Evolutionary conservation across 1,284 basidiomycete genomes (phyloP).

Genomic region (Austroboletus rostrupii): DNA sequence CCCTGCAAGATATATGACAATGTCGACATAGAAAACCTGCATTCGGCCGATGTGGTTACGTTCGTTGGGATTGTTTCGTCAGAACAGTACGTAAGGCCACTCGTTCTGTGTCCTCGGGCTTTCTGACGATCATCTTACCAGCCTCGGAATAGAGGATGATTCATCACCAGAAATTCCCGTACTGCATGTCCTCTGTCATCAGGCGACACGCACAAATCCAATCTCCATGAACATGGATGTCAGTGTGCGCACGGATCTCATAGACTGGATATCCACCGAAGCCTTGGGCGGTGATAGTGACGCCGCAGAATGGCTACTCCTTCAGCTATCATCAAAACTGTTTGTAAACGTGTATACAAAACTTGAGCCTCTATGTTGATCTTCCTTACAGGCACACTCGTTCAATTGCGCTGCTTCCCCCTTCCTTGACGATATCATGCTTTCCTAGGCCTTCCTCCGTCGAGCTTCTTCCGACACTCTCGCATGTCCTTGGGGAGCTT

Average conservation of each 20-base stretch:
- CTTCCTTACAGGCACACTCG: slow-evolving; percentile 56
- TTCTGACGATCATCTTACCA: slow-evolving; percentile 25
- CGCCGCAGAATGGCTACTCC: slow-evolving; percentile 76
- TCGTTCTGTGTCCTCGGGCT: neutral
- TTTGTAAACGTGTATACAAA: slow-evolving; percentile 35
- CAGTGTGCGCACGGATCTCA: slow-evolving; percentile 46
- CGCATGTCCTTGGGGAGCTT: slow-evolving; percentile 51
- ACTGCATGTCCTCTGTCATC: slow-evolving; percentile 63
- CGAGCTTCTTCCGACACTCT: slow-evolving; percentile 42
- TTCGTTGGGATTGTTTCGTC: slow-evolving; percentile 69
- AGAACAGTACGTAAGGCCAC: slow-evolving; percentile 51
- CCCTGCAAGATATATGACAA: slow-evolving; percentile 53
- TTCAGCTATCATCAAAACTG: slow-evolving; percentile 65
- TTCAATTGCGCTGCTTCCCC: slow-evolving; percentile 63
- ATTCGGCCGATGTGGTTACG: slow-evolving; percentile 55
- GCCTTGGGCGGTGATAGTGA: slow-evolving; percentile 63
- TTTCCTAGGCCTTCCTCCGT: slow-evolving; percentile 48
- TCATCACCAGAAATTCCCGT: slow-evolving; percentile 49
- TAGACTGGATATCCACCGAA: slow-evolving; percentile 68
- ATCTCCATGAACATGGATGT: slow-evolving; percentile 6
- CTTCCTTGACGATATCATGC: slow-evolving; percentile 59
- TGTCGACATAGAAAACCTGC: slow-evolving; percentile 40
- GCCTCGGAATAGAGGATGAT: slow-evolving; percentile 35
- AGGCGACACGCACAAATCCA: slow-evolving; percentile 16
- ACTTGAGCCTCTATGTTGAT: slow-evolving; percentile 1